Evolutionary conservation across 345 rosid genomes (phyloP), one percentile per base, ranked within the genome.

Genomic region (Eutrema japonicum): DNA sequence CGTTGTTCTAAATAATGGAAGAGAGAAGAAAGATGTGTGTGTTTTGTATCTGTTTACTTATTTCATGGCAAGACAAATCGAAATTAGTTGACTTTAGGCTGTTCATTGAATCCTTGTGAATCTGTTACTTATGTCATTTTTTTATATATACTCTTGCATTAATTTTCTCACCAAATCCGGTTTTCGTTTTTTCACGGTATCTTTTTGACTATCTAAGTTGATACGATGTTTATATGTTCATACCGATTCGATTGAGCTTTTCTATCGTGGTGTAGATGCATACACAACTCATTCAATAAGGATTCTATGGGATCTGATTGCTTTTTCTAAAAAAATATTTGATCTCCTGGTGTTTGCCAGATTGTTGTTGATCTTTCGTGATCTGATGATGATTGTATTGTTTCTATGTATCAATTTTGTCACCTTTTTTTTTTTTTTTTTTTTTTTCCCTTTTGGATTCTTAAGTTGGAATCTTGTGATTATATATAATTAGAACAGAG

Each of bases 81-180:
- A 57, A 56, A 50, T 10, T 38, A 64, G 76, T 76, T 70, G 71
- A 70, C 79, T 76, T 76, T 70, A 47, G 46, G 61, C 53, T 76
- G 37, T 57, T 77, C 56, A 71, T 27, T 75, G 69, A 60, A 45
- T 43, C 69, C 61, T 74, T 59, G 4, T 63, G 71, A 64, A 68
- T 61, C 41, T 55, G 40, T 68, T 18, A 38, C 32, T 43, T 22
- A 13, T 64, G 42, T 68, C 52, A n/a, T n/a, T n/a, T n/a, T 53
- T 41, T 53, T 40, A 9, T 35, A 3, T 18, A 10, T 33, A 16
- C 47, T 7, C 6, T 26, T 56, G 8, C 37, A 30, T 43, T 52
- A 7, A 67, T 58, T 47, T 51, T 42, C 68, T 59, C 78, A 48
- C 52, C 72, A 74, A 48, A 57, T 49, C n/a, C 6, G 32, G 5